Percentiles rank a stretch among this genome's conserved stretches.
These are phyloP conservation scores for Taphrina deformans DNA, from an alignment of 1,139 yeast genomes.

Conservation along the genomic window DNA sequence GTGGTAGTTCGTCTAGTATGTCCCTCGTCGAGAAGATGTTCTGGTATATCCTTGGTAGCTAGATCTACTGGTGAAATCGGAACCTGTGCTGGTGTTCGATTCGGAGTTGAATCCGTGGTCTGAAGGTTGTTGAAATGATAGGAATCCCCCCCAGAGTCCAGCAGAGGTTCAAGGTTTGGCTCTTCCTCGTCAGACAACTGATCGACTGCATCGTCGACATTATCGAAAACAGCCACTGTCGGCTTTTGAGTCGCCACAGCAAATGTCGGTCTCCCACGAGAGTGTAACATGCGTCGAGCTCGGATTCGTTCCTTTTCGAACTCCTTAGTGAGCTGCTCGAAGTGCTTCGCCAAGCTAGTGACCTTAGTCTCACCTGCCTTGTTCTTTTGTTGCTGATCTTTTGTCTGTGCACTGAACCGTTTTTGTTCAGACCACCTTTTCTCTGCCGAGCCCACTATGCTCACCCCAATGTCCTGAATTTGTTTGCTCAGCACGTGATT, in stretches of 20 bases:
- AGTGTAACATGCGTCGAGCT: slow-evolving; percentile 64
- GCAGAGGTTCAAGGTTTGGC: slow-evolving; percentile 34
- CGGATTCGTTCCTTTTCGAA: slow-evolving; percentile 83
- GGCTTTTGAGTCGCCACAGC: slow-evolving; percentile 81
- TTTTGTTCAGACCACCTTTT: slow-evolving; percentile 32
- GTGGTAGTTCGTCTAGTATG: slow-evolving; percentile 1
- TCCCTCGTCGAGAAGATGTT: slow-evolving; percentile 11
- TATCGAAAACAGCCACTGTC: slow-evolving; percentile 85
- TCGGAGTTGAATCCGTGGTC: slow-evolving; percentile 18
- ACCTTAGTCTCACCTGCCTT: slow-evolving; percentile 43
- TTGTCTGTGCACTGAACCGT: slow-evolving; percentile 41
- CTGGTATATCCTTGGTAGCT: slow-evolving; percentile 16
- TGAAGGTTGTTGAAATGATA: slow-evolving; percentile 20
- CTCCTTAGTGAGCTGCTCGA: slow-evolving; percentile 78
- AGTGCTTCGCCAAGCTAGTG: slow-evolving; percentile 54
- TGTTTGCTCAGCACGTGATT: slow-evolving; percentile 29
- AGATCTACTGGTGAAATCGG: not conserved
- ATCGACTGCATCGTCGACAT: slow-evolving; percentile 81
- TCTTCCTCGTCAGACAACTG: slow-evolving; percentile 47
- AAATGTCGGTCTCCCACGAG: slow-evolving; percentile 66
- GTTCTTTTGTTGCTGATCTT: slow-evolving; percentile 41
- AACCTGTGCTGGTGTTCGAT: not conserved
- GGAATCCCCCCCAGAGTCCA: slow-evolving; percentile 18
- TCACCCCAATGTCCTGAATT: slow-evolving; percentile 27
- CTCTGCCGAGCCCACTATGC: slow-evolving; percentile 29